Base-by-base conservation (phyloP, 768 basidiomycete genomes). In the Leccinum fibrillosum region DNA sequence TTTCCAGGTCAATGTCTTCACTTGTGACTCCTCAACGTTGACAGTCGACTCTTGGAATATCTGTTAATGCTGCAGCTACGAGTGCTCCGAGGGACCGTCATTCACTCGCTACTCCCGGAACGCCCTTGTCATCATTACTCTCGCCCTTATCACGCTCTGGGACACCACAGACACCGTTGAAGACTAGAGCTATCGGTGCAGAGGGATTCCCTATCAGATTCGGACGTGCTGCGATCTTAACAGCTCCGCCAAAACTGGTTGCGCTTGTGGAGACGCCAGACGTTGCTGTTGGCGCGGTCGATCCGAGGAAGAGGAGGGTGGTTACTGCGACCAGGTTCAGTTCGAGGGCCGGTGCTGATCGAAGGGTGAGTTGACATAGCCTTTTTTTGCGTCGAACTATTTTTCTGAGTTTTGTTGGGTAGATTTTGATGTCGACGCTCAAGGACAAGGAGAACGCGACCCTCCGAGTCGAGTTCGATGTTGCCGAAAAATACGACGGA, bases 281-380 rank as follows among this genome's bases (percentile, higher is more conserved):
- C 68, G 86, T 93, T 9, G 92, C 86, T n/a, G 84, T 92, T 35
- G 93, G 93, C 9, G 90, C 92, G 23, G 89, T 94, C 9, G 93
- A 95, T 71, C 85, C 90, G 17, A 77, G 80, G 70, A 92, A 94
- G 79, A 78, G 89, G 64, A 77, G 93, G 50, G 90, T 94, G 1
- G 88, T 92, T 15, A 93, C 91, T 54, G 89, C 90, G 8, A 96
- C 92, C 17, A 77, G 93, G 59, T 95, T 94, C 68, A 93, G 92
- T 69, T 86, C 89, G 23, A 78, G 94, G 56, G 76, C 81, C 6
- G 94, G 92, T 2, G 91, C 93, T 23, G 86, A 91, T 75, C 78
- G 92, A 50, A 80, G 89, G 77, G 92, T 93, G 57, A 57, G 88
- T 75, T 17, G 12, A 50, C 52, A 34, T 63, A 15, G 15, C 12